Percentiles rank a stretch among this genome's conserved stretches.
Evolutionary conservation across 2,329 filamentous ascomycete genomes (phyloP).

Genomic region (Colletotrichum horii): DNA sequence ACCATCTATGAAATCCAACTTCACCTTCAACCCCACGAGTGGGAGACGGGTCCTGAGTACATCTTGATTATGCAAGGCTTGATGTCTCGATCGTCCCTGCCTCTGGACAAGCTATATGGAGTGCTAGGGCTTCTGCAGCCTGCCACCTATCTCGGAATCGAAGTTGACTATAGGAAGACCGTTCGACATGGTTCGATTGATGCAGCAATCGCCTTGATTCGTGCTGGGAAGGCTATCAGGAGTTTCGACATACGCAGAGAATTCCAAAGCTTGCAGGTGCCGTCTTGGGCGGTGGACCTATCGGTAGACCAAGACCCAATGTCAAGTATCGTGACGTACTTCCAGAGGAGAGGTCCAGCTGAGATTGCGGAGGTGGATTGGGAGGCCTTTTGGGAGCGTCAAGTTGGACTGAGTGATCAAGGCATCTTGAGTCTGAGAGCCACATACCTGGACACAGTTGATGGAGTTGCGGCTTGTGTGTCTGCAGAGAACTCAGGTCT

Average conservation of each 20-base stretch:
- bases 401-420: neutral
- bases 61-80: neutral
- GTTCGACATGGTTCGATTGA: neutral
- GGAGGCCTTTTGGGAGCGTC: neutral
- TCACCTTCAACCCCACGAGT: rapidly evolving
- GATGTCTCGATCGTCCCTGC: neutral
- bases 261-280: neutral
- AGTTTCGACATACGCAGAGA: neutral
- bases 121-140: rapidly evolving
- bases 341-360: rapidly evolving
- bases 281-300: neutral
- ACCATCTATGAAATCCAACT: neutral
- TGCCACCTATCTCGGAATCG: rapidly evolving
- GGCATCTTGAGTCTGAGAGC: neutral
- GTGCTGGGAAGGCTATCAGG: rapidly evolving
- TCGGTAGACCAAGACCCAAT: rapidly evolving
- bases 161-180: neutral
- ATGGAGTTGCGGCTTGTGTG: neutral
- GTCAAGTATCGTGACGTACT: rapidly evolving
- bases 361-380: neutral
- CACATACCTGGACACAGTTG: neutral
- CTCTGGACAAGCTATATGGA: neutral
- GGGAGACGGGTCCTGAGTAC: rapidly evolving
- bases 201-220: neutral
- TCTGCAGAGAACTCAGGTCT: rapidly evolving